These are phyloP conservation scores for Fusarium continuum DNA, from an alignment of 2,329 filamentous ascomycete species.

Conservation along the genomic window DNA sequence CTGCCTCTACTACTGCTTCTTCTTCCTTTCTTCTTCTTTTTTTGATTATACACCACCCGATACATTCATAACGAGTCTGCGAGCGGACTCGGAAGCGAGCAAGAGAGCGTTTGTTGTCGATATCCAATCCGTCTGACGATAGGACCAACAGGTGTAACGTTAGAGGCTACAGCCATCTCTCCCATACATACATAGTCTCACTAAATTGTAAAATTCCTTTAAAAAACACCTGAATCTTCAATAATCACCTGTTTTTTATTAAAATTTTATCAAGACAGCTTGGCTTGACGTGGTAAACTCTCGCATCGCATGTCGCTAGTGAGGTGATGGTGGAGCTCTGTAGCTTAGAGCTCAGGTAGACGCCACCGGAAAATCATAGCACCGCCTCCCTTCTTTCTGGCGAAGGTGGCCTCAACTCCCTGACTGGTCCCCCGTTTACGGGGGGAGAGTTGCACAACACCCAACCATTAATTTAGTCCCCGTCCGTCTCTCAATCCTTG, in stretches of 20 bases:
- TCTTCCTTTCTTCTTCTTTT: constrained; percentile 42
- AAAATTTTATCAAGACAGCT: not conserved
- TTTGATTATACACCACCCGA: constrained; percentile 49
- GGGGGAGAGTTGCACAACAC: constrained; percentile 31
- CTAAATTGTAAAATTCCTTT: constrained; percentile 47
- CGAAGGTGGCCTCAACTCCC: constrained; percentile 57
- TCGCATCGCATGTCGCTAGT: constrained; percentile 13
- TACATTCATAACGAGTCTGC: constrained; percentile 48
- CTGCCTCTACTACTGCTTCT: constrained; percentile 29
- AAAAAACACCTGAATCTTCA: not conserved
- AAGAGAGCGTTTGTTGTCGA: constrained; percentile 45
- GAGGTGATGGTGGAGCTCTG: constrained; percentile 22
- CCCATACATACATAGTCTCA: constrained; percentile 49
- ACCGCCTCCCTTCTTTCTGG: constrained; percentile 49
- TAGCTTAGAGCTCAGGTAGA: constrained; percentile 7
- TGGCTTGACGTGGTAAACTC: constrained; percentile 10
- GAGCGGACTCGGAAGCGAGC: constrained; percentile 45
- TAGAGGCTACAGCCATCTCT: constrained; percentile 41
- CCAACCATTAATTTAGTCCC: constrained; percentile 43
- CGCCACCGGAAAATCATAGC: constrained; percentile 48
- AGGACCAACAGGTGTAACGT: constrained; percentile 42
- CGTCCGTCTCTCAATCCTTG: constrained; percentile 35
- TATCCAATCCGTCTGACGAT: constrained; percentile 37
- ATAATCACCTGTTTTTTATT: constrained; percentile 12
- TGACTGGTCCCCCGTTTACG: constrained; percentile 34